Percentiles rank a stretch among this genome's conserved stretches.
Conservation (phyloP, 2,329 filamentous ascomycete species). For the Fusarium austroafricanum region DNA sequence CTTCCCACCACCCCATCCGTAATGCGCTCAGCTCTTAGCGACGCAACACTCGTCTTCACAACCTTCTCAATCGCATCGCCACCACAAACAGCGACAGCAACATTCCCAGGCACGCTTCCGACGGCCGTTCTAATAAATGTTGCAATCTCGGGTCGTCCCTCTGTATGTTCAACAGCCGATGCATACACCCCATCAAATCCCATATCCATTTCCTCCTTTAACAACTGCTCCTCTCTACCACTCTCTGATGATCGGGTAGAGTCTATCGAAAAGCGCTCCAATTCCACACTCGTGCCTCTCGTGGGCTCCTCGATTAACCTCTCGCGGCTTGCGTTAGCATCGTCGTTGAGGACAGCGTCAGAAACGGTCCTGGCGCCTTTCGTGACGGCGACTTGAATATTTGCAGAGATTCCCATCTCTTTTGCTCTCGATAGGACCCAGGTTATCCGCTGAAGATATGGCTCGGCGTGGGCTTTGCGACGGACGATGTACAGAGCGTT, state of each 20-base stretch:
- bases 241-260: slow-evolving; percentile 31
- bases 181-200: slow-evolving; percentile 29
- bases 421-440: slow-evolving; percentile 33
- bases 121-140: slow-evolving; percentile 32
- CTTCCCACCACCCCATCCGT: slow-evolving; percentile 21
- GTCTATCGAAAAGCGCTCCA: slow-evolving; percentile 43
- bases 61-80: slow-evolving; percentile 36
- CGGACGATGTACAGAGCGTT: slow-evolving; percentile 40
- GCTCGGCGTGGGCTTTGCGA: slow-evolving; percentile 31
- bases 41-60: slow-evolving; percentile 32
- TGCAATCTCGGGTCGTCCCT: slow-evolving; percentile 42
- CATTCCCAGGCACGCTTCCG: slow-evolving; percentile 28
- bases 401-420: slow-evolving; percentile 39
- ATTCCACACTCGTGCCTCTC: slow-evolving; percentile 30
- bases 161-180: slow-evolving; percentile 33
- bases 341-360: slow-evolving; percentile 6
- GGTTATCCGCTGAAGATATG: slow-evolving; percentile 36
- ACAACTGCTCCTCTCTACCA: slow-evolving; percentile 34
- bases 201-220: slow-evolving; percentile 43
- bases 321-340: slow-evolving; percentile 38
- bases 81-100: slow-evolving; percentile 42
- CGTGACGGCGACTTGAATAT: slow-evolving; percentile 41
- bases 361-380: slow-evolving; percentile 4
- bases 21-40: slow-evolving; percentile 20
- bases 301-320: slow-evolving; percentile 33